phyloP scores from a whole-genome alignment of 164 flowering plant genomes.

The Piper betle region DNA sequence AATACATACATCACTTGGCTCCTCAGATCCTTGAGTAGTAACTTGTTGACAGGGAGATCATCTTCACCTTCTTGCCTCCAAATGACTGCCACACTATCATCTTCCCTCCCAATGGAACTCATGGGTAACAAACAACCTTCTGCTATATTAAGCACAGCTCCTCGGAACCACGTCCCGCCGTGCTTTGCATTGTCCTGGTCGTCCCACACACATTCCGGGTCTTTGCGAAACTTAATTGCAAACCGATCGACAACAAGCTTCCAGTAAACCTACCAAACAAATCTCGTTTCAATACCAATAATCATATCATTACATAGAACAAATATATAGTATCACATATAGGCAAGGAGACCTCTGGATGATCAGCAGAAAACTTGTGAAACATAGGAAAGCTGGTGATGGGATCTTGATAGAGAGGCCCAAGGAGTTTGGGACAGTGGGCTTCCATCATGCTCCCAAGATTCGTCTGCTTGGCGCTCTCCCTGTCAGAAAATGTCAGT shows the following conservation, averaged over 20 bases:
- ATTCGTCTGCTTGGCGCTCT: constrained; percentile 38
- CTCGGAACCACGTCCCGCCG: constrained; percentile 83
- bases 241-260: constrained; percentile 58
- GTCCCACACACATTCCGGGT: constrained; percentile 59
- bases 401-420: constrained; percentile 64
- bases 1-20: constrained; percentile 67
- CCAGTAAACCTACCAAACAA: constrained; percentile 94
- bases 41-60: constrained; percentile 31
- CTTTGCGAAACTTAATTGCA: constrained; percentile 39
- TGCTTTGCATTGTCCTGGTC: constrained; percentile 47
- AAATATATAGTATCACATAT: no score
- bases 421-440: constrained; percentile 59
- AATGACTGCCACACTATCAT: constrained; percentile 44
- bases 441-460: constrained; percentile 65
- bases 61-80: constrained; percentile 85
- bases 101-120: constrained; percentile 34
- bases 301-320: no score
- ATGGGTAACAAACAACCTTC: constrained; percentile 69
- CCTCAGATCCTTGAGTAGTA: constrained; percentile 62
- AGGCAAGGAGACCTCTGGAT: constrained; percentile 50
- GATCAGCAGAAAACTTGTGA: constrained; percentile 51
- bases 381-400: constrained; percentile 60
- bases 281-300: no score
- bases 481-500: constrained; percentile 37
- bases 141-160: constrained; percentile 62